Conservation (phyloP, 495 filamentous ascomycete species). For the Cenococcum geophilum region DNA sequence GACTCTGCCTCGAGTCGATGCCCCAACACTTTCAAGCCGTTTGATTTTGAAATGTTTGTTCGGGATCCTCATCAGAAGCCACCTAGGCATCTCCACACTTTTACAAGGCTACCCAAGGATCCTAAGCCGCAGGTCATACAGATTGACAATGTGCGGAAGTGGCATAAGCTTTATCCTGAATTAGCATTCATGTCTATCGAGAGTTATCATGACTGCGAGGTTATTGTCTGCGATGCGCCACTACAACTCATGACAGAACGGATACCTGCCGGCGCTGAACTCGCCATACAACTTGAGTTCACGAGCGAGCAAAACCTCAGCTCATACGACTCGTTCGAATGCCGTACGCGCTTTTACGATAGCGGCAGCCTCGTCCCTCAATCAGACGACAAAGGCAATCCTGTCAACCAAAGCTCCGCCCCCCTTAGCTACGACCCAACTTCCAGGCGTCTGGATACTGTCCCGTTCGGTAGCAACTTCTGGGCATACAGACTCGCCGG, state of each 20-base stretch:
- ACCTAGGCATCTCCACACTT: constrained; percentile 26
- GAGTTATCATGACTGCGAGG: constrained; percentile 26
- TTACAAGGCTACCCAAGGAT: constrained; percentile 22
- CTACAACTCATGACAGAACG: constrained; percentile 31
- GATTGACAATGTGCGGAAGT: constrained; percentile 22
- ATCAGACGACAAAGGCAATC: constrained; percentile 5
- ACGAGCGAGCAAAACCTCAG: constrained; percentile 18
- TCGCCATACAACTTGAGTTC: constrained; percentile 32
- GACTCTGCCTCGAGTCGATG: constrained; percentile 1
- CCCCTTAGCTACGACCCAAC: constrained; percentile 17
- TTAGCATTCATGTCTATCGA: constrained; percentile 27
- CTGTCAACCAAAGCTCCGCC: constrained; percentile 7
- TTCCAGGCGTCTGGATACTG: constrained; percentile 16
- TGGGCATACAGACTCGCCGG: constrained; percentile 32
- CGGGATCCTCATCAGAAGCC: constrained; percentile 19
- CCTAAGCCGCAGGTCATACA: constrained; percentile 21
- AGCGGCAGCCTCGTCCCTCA: constrained; percentile 19
- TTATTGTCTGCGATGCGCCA: constrained; percentile 35
- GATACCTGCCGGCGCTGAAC: constrained; percentile 24
- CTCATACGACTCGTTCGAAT: constrained; percentile 20
- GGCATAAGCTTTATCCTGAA: constrained; percentile 31
- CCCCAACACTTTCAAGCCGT: constrained; percentile 24
- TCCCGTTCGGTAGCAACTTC: constrained; percentile 35
- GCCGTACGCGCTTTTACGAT: constrained; percentile 33
- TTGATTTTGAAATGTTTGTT: constrained; percentile 36